These are phyloP conservation scores for Raddia guianensis DNA, from an alignment of 176 grass and related monocot species.

Conservation along the genomic window DNA sequence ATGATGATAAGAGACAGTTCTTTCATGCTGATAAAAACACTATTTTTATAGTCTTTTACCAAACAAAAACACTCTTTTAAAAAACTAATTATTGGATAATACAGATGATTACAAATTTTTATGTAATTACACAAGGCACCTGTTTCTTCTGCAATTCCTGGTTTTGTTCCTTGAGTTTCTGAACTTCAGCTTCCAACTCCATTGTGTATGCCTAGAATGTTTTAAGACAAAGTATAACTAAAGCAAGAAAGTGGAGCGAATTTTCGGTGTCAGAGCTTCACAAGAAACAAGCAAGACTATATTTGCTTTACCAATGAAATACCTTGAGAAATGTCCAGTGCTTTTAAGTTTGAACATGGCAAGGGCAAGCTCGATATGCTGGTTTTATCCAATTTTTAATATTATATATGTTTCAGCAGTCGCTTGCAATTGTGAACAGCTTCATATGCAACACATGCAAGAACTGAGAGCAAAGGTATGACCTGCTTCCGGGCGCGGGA, in stretches of 20 bases:
- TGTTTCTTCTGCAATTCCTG: slow-evolving; percentile 70
- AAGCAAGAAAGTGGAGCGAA: background rate
- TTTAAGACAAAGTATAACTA: slow-evolving; percentile 14
- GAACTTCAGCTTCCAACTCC: slow-evolving; percentile 85
- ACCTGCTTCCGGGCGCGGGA: slow-evolving; percentile 81
- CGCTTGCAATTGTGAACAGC: slow-evolving; percentile 25
- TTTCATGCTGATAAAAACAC: background rate
- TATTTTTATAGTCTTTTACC: background rate
- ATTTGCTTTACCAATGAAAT: slow-evolving; percentile 4
- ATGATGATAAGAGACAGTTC: background rate
- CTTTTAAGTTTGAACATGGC: slow-evolving; percentile 10
- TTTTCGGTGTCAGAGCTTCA: background rate
- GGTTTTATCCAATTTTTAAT: slow-evolving; percentile 12
- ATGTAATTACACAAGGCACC: slow-evolving; percentile 38
- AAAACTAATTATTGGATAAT: background rate
- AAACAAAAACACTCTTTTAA: background rate
- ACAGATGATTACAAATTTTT: background rate
- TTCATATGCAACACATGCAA: slow-evolving; percentile 18
- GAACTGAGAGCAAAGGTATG: slow-evolving; percentile 30
- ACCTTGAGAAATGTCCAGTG: slow-evolving; percentile 1
- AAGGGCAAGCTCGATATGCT: background rate
- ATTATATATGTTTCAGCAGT: slow-evolving; percentile 11
- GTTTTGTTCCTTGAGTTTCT: slow-evolving; percentile 77
- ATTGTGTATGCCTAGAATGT: slow-evolving; percentile 69
- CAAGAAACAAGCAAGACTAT: background rate